Conservation (phyloP, 169 alveolate genomes). For the Perkinsus olseni region DNA sequence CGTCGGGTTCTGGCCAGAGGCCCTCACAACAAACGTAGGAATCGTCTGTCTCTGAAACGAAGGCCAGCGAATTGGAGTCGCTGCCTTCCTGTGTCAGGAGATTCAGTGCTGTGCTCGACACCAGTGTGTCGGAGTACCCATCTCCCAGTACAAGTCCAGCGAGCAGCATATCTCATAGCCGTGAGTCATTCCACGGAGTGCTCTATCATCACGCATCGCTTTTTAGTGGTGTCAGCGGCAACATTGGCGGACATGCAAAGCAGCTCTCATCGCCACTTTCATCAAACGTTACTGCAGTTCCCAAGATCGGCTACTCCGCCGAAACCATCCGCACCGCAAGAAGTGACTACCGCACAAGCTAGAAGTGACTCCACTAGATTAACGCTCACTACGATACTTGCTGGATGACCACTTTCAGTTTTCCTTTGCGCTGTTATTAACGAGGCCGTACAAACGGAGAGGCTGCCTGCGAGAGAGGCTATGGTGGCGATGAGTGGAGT, state of each 20-base stretch:
- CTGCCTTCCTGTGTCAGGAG: background rate
- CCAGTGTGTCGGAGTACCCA: background rate
- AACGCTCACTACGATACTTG: background rate
- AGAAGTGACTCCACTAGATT: background rate
- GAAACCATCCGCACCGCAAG: background rate
- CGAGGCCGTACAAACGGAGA: background rate
- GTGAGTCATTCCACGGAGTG: background rate
- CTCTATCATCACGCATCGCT: background rate
- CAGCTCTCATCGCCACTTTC: background rate
- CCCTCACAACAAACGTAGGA: background rate
- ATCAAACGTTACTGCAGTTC: background rate
- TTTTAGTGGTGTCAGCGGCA: background rate
- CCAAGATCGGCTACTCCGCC: background rate
- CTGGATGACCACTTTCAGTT: background rate
- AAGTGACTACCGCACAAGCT: background rate
- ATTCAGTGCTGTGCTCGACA: background rate
- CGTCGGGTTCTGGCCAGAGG: background rate
- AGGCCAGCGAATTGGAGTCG: no score
- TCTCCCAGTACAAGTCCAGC: background rate
- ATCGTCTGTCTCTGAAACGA: no score
- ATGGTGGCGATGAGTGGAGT: background rate
- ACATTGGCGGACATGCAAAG: background rate
- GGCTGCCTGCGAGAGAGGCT: background rate
- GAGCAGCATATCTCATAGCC: background rate
- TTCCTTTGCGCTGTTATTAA: background rate